Percentiles rank a stretch among this genome's conserved stretches.
Conservation (phyloP, 352 stramenopile species). For the Stephanocyclus meneghinianus region DNA sequence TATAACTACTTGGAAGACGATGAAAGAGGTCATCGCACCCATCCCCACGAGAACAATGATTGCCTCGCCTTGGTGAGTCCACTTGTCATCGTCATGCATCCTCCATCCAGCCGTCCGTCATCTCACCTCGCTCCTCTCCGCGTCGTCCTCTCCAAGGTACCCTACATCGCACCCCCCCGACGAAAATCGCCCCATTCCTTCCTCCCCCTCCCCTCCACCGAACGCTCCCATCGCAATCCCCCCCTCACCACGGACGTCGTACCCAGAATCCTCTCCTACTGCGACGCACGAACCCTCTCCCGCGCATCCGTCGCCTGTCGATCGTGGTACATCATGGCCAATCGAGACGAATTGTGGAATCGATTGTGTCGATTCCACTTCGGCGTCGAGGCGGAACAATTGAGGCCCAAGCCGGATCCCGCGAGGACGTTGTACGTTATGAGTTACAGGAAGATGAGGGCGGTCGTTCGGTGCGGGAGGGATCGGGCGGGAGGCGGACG, state of each 20-base stretch:
- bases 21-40: too few relatives aligned
- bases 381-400: conserved; percentile 41
- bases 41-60: too few relatives aligned
- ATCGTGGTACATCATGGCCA: conserved; percentile 39
- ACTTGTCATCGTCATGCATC: too few relatives aligned
- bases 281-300: conserved; percentile 48
- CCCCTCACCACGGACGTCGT: conserved; percentile 38
- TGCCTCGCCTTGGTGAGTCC: too few relatives aligned
- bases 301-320: conserved; percentile 36
- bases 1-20: too few relatives aligned
- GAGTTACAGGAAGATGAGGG: conserved; percentile 44
- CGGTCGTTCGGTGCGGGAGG: conserved; percentile 11
- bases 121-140: too few relatives aligned
- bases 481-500: not conserved
- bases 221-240: not conserved
- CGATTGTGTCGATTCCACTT: conserved; percentile 54
- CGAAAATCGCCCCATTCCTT: conserved; percentile 7
- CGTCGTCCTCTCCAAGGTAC: not conserved
- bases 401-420: conserved; percentile 53
- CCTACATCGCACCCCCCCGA: conserved; percentile 19
- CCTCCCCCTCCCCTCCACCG: not conserved
- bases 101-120: too few relatives aligned
- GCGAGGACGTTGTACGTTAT: conserved; percentile 54
- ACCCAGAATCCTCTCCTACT: conserved; percentile 56
- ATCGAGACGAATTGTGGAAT: conserved; percentile 51